Evolutionary conservation across 495 filamentous ascomycete genomes (phyloP).

Genomic region (Halenospora varia): DNA sequence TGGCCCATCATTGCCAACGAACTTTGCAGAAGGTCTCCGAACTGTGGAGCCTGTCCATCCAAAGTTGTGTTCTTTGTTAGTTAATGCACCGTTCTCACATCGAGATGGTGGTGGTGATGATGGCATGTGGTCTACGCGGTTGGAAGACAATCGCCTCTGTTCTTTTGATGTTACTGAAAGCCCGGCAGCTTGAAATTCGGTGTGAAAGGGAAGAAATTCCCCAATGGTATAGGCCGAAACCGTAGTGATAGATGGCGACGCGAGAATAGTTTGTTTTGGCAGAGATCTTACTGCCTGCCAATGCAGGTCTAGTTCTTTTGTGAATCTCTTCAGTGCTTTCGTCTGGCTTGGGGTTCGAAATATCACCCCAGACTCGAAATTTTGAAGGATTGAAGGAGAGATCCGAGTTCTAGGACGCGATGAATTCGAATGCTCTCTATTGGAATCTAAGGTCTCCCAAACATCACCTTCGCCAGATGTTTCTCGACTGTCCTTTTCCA

Average conservation of each 20-base stretch:
- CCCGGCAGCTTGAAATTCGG: slow-evolving; percentile 41
- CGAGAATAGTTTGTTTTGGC: slow-evolving; percentile 12
- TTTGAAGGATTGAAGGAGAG: slow-evolving; percentile 2
- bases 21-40: neutral
- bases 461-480: neutral
- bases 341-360: slow-evolving; percentile 35
- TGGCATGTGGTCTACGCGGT: too few relatives aligned
- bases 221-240: slow-evolving; percentile 40
- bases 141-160: slow-evolving; percentile 26
- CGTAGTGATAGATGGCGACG: slow-evolving; percentile 27
- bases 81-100: neutral
- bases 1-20: neutral
- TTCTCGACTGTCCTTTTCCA: neutral
- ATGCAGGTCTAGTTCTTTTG: slow-evolving; percentile 38
- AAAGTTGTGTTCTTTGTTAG: neutral
- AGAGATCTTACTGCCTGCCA: slow-evolving; percentile 25
- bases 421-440: neutral
- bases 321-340: slow-evolving; percentile 35
- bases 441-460: neutral
- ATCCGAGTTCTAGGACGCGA: neutral
- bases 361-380: slow-evolving; percentile 2
- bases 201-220: slow-evolving; percentile 39
- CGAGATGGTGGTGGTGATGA: too few relatives aligned
- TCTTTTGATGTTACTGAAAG: slow-evolving; percentile 46
- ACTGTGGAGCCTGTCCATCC: too few relatives aligned